Base-by-base conservation (phyloP, 805 yeast genomes). In the Wickerhamiella spandovensis region DNA sequence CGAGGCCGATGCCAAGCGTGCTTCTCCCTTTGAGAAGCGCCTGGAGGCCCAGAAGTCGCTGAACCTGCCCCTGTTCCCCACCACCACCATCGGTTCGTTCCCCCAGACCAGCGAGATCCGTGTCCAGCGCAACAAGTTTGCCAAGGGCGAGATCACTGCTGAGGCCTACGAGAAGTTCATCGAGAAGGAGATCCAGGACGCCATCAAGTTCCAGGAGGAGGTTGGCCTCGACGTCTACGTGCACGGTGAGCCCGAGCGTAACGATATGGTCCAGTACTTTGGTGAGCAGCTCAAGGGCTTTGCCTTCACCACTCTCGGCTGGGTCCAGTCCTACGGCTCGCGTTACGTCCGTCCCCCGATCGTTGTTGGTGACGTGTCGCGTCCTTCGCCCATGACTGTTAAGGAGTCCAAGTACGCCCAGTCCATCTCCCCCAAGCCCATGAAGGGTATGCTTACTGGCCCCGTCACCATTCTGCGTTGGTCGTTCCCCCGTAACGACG, bases 181-280 rank as follows among this genome's bases (percentile, higher is more conserved):
- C 72, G 86, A 92, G 77, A 76, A 87, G 75, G 97, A 92, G 79
- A 92, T 92, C 63, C 90, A 84, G 71, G 82, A 76, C 56, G 97
- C 90, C 67, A 85, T 92, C 74, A 83, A 87, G 78, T 92, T 92
- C 94, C 99, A 92, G 79, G 98, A 92, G 77, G 96, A 92, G 72
- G 81, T 90, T 67, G 99, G 95, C 63, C 81, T 92, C 65, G 99
- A 92, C 70, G 97, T 92, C 64, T 78, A 90, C 64, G 99, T 92
- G 61, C 98, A 92, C 75, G 99, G 99, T 78, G 99, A 92, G 79
- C 98, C 99, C 73, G 98, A 92, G 82, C 85, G 99, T 82, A 92
- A 92, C 78, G 99, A 92, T 78, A 92, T 92, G 99, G 98, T 92
- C 67, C 98, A 92, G 79, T 92, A 90, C 83, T 92, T 92, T 61